Conservation (phyloP, 2,329 filamentous ascomycete genomes). For the Rhinocladiella mackenziei region DNA sequence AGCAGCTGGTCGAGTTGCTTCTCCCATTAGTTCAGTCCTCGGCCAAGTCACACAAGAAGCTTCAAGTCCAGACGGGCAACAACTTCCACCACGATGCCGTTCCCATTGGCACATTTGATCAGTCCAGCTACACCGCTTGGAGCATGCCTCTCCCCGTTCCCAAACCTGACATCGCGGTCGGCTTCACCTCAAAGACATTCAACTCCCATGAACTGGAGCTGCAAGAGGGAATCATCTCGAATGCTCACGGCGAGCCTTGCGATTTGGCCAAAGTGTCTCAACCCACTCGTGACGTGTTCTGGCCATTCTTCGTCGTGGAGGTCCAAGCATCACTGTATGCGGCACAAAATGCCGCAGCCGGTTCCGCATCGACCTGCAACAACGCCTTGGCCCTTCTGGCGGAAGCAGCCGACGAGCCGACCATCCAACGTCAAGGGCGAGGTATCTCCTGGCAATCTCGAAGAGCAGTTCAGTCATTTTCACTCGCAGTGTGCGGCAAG, state of each 20-base stretch:
- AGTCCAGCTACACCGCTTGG: slow-evolving; percentile 18
- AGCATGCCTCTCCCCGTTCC: slow-evolving; percentile 23
- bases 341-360: slow-evolving; percentile 21
- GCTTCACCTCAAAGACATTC: slow-evolving; percentile 20
- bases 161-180: slow-evolving; percentile 22
- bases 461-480: slow-evolving; percentile 26
- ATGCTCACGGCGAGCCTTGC: slow-evolving; percentile 21
- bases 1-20: slow-evolving; percentile 17
- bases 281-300: slow-evolving; percentile 23
- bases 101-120: slow-evolving; percentile 16
- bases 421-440: slow-evolving; percentile 6
- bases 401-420: slow-evolving; percentile 15
- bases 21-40: slow-evolving; percentile 18
- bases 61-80: slow-evolving; percentile 12
- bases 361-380: slow-evolving; percentile 26
- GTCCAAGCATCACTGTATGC: slow-evolving; percentile 23
- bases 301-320: slow-evolving; percentile 29
- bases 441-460: slow-evolving; percentile 18
- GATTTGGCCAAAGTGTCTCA: slow-evolving; percentile 27
- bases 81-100: slow-evolving; percentile 22
- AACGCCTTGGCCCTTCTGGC: slow-evolving; percentile 26
- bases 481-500: slow-evolving; percentile 25
- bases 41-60: slow-evolving; percentile 12
- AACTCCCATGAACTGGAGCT: slow-evolving; percentile 23
- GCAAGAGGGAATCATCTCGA: slow-evolving; percentile 26